Conservation (phyloP, 202 grass and related monocot species). For the Alloteropsis angusta region DNA sequence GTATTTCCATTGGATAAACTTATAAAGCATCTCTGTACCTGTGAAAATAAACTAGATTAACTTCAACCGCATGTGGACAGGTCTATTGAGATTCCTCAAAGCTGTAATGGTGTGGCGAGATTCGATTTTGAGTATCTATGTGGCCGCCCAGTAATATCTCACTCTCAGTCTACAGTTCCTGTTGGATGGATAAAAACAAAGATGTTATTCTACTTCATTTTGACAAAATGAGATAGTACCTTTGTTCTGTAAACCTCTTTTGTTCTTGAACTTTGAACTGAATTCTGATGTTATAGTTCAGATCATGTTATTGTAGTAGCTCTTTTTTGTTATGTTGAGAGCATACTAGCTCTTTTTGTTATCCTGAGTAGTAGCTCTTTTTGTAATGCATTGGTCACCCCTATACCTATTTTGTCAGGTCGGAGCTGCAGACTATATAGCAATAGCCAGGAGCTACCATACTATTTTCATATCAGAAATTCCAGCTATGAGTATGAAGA, state of each 20-base stretch:
- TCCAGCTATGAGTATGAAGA: constrained; percentile 99
- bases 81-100: constrained; percentile 84
- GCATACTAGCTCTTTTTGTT: too few relatives aligned
- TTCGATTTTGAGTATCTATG: constrained; percentile 95
- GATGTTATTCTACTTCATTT: neutral
- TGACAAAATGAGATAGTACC: neutral
- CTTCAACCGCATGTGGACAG: constrained; percentile 28
- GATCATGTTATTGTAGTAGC: neutral
- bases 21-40: constrained; percentile 15
- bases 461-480: constrained; percentile 87
- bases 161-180: constrained; percentile 13
- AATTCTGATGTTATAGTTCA: neutral
- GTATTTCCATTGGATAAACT: constrained; percentile 34
- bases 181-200: neutral
- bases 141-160: constrained; percentile 68
- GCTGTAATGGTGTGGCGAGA: constrained; percentile 75
- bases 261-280: neutral
- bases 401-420: constrained; percentile 46
- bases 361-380: neutral
- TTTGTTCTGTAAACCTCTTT: neutral
- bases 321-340: too few relatives aligned
- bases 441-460: constrained; percentile 82
- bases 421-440: constrained; percentile 92
- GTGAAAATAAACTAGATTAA: constrained; percentile 23
- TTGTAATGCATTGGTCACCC: constrained; percentile 4